A percentile compares a stretch with the other conserved stretches of the same genome.
phyloP scores from a whole-genome alignment of 305 asterid species.

The Fraxinus angustifolia region DNA sequence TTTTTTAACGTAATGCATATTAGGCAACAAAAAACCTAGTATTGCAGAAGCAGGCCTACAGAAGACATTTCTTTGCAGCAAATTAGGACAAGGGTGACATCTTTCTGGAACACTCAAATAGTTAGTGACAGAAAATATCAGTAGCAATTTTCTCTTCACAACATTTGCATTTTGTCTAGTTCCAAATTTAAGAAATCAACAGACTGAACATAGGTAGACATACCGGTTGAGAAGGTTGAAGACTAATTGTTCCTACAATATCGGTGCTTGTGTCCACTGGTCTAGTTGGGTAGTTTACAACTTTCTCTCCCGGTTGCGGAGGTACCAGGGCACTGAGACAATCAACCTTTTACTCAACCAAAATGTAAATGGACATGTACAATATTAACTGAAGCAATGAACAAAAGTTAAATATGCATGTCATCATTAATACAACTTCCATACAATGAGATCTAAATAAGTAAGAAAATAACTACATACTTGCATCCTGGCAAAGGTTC shows the following conservation, averaged over 20 bases:
- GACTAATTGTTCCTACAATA: constrained; percentile 91
- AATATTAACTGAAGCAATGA: constrained; percentile 2
- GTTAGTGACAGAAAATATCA: constrained; percentile 16
- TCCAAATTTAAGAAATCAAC: constrained; percentile 8
- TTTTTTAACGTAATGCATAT: neutral
- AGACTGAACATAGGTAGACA: constrained; percentile 23
- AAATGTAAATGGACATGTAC: constrained; percentile 9
- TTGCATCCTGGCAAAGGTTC: constrained; percentile 94
- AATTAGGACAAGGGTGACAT: neutral
- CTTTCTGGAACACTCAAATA: constrained; percentile 16
- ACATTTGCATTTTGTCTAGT: constrained; percentile 13
- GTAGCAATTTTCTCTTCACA: constrained; percentile 11
- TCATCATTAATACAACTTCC: neutral
- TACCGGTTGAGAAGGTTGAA: constrained; percentile 91
- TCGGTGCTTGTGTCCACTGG: constrained; percentile 91
- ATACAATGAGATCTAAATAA: neutral
- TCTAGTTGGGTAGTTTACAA: constrained; percentile 81
- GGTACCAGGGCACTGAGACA: constrained; percentile 70
- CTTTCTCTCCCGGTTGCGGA: constrained; percentile 90
- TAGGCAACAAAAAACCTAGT: constrained; percentile 10
- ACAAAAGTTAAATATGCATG: neutral
- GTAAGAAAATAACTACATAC: constrained; percentile 42
- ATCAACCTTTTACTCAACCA: constrained; percentile 20
- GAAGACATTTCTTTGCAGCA: neutral
- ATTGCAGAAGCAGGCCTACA: constrained; percentile 6